Evolutionary conservation across 2,329 filamentous ascomycete genomes (phyloP).

Genomic region (Coniella lustricola): DNA sequence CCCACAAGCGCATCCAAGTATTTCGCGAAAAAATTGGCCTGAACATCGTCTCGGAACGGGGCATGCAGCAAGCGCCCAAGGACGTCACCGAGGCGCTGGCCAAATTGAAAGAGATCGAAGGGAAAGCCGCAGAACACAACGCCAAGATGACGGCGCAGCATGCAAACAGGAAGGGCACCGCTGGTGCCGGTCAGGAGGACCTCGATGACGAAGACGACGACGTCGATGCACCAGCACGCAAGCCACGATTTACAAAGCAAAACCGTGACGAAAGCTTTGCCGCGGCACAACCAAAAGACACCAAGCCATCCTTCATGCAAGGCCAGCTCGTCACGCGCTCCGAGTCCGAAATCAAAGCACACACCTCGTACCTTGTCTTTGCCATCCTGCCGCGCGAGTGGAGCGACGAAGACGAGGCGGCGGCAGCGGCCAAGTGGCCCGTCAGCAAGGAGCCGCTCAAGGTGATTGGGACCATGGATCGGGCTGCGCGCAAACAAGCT

Average conservation of each 20-base stretch:
- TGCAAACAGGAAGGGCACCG: constrained; percentile 22
- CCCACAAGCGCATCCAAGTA: constrained; percentile 72
- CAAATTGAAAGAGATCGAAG: constrained; percentile 67
- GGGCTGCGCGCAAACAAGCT: constrained; percentile 48
- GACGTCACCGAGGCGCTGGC: constrained; percentile 74
- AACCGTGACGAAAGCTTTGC: background rate
- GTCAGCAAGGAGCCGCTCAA: constrained; percentile 42
- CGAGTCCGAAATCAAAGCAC: constrained; percentile 86
- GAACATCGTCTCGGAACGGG: constrained; percentile 57
- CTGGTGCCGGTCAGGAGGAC: constrained; percentile 20
- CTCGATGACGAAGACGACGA: background rate
- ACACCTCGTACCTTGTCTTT: constrained; percentile 96
- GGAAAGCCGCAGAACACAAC: constrained; percentile 56
- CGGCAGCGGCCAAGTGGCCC: constrained; percentile 57
- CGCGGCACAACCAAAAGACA: too few species aligned
- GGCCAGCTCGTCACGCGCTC: constrained; percentile 73
- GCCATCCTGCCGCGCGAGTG: constrained; percentile 82
- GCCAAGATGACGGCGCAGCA: constrained; percentile 25
- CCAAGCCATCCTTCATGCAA: constrained; percentile 58
- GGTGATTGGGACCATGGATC: constrained; percentile 47
- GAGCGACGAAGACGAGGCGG: constrained; percentile 73
- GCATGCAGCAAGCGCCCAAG: constrained; percentile 61
- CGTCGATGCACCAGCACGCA: background rate
- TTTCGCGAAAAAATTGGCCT: constrained; percentile 74
- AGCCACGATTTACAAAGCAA: too few species aligned